A percentile compares a stretch with the other conserved stretches of the same genome.
Evolutionary conservation across 306 rosid genomes (phyloP).

Genomic region (Abrus precatorius): DNA sequence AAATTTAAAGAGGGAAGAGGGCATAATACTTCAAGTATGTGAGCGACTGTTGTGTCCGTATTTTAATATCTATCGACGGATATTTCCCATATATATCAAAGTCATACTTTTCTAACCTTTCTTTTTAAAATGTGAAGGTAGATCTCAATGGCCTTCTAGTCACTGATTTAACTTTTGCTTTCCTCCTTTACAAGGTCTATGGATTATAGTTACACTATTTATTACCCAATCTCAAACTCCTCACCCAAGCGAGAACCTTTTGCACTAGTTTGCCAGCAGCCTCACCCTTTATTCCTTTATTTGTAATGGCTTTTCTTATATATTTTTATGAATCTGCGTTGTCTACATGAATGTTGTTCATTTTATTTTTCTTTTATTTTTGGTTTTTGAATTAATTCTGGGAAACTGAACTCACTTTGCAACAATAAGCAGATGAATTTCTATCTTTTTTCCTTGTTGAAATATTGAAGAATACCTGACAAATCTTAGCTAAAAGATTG

Average conservation of each 20-base stretch:
- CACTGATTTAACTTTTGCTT: slow-evolving; percentile 19
- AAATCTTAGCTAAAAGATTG: slow-evolving; percentile 16
- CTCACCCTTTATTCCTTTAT: slow-evolving; percentile 34
- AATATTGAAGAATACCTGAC: slow-evolving; percentile 1
- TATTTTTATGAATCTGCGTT: slow-evolving; percentile 26
- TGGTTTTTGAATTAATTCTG: background rate
- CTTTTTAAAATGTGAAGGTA: slow-evolving; percentile 5
- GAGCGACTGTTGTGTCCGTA: background rate
- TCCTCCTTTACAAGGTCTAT: slow-evolving; percentile 21
- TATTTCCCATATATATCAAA: slow-evolving; percentile 12
- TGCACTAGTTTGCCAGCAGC: slow-evolving; percentile 10
- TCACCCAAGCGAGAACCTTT: slow-evolving; percentile 25
- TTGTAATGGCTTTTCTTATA: slow-evolving; percentile 27
- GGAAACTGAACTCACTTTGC: slow-evolving; percentile 19
- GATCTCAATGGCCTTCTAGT: slow-evolving; percentile 18
- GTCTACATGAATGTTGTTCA: slow-evolving; percentile 10
- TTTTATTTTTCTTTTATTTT: background rate
- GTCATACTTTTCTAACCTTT: slow-evolving; percentile 1
- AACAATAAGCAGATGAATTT: slow-evolving; percentile 8
- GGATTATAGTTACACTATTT: slow-evolving; percentile 1
- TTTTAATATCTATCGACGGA: slow-evolving; percentile 2
- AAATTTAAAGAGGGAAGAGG: slow-evolving; percentile 6
- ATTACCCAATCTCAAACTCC: background rate
- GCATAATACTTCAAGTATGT: background rate
- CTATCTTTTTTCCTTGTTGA: background rate